These are phyloP conservation scores for Eucalyptus decipiens DNA, from an alignment of 345 rosid genomes.

Conservation along the genomic window DNA sequence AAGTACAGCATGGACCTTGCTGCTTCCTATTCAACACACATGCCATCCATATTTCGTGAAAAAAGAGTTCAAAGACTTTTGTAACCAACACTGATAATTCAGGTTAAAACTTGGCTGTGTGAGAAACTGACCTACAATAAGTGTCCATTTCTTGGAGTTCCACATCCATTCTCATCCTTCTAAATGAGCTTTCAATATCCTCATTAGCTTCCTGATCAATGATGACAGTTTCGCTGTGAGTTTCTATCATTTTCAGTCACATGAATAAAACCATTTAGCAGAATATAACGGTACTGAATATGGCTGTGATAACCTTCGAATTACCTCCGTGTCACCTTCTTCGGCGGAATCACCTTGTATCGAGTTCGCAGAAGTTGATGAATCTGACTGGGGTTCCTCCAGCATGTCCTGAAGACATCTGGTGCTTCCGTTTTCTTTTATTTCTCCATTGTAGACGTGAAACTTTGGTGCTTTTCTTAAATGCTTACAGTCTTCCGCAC, in stretches of 20 bases:
- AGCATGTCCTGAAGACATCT: conserved; percentile 45
- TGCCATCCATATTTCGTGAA: not conserved
- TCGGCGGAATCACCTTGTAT: not conserved
- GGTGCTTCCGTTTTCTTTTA: conserved; percentile 10
- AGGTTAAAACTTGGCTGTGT: not conserved
- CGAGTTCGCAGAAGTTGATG: conserved; percentile 10
- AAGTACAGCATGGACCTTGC: conserved; percentile 5
- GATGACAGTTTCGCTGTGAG: not conserved
- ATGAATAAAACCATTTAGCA: not conserved
- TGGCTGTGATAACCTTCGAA: not conserved
- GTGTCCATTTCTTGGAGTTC: not conserved
- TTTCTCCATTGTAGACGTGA: not conserved
- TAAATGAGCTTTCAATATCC: not conserved
- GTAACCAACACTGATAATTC: not conserved
- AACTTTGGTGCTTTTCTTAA: not conserved
- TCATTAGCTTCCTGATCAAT: not conserved
- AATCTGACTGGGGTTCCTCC: conserved; percentile 47
- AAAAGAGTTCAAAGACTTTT: not conserved
- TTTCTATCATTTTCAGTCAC: not conserved
- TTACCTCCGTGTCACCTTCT: conserved; percentile 30
- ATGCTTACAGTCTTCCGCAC: not conserved
- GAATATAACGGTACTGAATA: not conserved
- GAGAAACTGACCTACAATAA: not conserved
- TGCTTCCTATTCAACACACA: conserved; percentile 14
- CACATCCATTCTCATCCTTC: not conserved